A percentile compares a stretch with the other conserved stretches of the same genome.
These are phyloP conservation scores for Pleurozium schreberi DNA, from an alignment of 225 moss, liverwort and hornwort genomes.

Conservation along the genomic window DNA sequence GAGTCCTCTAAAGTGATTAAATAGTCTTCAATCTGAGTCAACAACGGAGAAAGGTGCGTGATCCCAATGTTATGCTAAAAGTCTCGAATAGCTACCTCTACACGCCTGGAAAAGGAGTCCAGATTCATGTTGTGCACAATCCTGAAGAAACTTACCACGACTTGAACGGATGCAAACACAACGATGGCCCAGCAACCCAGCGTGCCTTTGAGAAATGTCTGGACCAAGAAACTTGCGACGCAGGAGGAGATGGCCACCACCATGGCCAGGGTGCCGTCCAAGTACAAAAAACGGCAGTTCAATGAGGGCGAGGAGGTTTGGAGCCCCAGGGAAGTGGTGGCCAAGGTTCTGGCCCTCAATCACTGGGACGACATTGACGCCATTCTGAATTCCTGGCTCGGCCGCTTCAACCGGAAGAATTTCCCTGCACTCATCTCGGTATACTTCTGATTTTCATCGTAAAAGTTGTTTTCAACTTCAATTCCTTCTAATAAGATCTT, in stretches of 20 bases:
- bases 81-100: not conserved
- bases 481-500: not conserved
- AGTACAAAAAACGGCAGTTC: slow-evolving; percentile 54
- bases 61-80: not conserved
- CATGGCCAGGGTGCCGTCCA: slow-evolving; percentile 61
- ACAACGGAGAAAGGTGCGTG: not conserved
- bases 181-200: not conserved
- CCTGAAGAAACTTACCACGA: too few species aligned
- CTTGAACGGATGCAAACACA: too few species aligned
- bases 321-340: slow-evolving; percentile 69
- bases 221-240: not conserved
- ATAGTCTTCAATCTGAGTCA: not conserved
- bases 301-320: slow-evolving; percentile 47
- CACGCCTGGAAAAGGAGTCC: not conserved
- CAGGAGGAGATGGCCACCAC: slow-evolving; percentile 28
- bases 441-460: not conserved
- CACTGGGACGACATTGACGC: slow-evolving; percentile 94
- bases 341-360: slow-evolving; percentile 58
- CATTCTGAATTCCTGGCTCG: slow-evolving; percentile 80
- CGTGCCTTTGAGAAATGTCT: not conserved
- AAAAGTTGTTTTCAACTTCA: not conserved
- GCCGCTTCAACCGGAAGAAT: slow-evolving; percentile 85
- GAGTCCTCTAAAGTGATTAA: not conserved
- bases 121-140: not conserved
- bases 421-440: slow-evolving; percentile 75